phyloP scores from a whole-genome alignment of 352 stramenopile species.

The Phytophthora constricta region DNA sequence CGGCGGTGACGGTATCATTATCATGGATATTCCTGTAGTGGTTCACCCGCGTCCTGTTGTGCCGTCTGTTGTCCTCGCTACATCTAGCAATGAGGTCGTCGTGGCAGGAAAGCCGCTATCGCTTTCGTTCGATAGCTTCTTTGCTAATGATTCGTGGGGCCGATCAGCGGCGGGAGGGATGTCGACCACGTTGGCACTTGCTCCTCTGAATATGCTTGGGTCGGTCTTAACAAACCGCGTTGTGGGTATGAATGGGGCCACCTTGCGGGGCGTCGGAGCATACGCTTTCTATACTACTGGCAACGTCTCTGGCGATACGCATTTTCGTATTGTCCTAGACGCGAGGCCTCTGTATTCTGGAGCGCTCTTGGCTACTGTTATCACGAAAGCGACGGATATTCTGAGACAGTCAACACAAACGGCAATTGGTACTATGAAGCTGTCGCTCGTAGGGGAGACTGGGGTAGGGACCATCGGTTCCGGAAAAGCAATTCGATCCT shows the following conservation, averaged over 20 bases:
- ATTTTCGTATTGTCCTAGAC: conserved; percentile 15
- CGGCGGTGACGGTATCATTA: conserved; percentile 40
- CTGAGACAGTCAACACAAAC: conserved; percentile 19
- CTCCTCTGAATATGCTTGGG: conserved; percentile 11
- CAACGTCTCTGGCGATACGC: conserved; percentile 15
- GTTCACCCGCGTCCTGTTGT: conserved; percentile 34
- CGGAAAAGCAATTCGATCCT: conserved; percentile 21
- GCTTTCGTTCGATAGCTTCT: conserved; percentile 20
- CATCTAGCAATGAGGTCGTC: conserved; percentile 11
- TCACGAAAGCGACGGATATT: conserved; percentile 27
- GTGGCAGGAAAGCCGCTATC: conserved; percentile 34
- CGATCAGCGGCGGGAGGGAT: conserved; percentile 20
- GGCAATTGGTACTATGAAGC: conserved; percentile 15
- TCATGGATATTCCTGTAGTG: conserved; percentile 46
- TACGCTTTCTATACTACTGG: conserved; percentile 26
- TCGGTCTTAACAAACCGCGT: conserved; percentile 8
- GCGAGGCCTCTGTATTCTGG: conserved; percentile 23
- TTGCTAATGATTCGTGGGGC: conserved; percentile 17
- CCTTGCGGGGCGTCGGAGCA: conserved; percentile 10
- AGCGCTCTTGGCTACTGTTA: conserved; percentile 16
- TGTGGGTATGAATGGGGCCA: neutral
- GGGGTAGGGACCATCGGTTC: conserved; percentile 25
- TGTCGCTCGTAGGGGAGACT: conserved; percentile 30
- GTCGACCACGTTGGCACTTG: conserved; percentile 23
- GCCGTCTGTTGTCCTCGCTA: conserved; percentile 19